A percentile compares a stretch with the other conserved stretches of the same genome.
phyloP scores from a whole-genome alignment of 2,329 filamentous ascomycete genomes.

The Pseudopithomyces maydicus region DNA sequence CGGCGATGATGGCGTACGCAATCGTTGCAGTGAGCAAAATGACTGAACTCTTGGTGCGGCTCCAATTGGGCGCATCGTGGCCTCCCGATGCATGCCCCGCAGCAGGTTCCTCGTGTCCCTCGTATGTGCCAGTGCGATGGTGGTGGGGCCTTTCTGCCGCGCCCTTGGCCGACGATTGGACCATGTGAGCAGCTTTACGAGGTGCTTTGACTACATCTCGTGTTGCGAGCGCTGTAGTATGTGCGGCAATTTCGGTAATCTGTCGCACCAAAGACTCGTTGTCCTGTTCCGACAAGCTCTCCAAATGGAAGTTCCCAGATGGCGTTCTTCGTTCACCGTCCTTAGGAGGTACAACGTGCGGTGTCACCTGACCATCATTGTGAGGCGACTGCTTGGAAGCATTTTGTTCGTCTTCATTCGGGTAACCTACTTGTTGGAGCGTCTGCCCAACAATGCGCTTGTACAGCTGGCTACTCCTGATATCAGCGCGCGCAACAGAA shows the following conservation, averaged over 20 bases:
- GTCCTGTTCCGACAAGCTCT: conserved; percentile 79
- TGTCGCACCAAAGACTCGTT: conserved; percentile 82
- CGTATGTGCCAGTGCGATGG: conserved; percentile 44
- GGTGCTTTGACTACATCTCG: conserved; percentile 69
- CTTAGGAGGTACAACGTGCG: conserved; percentile 43
- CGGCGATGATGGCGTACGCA: conserved; percentile 94
- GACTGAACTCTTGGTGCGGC: conserved; percentile 84
- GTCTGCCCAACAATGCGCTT: conserved; percentile 93
- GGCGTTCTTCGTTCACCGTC: conserved; percentile 43
- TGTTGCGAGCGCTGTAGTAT: conserved; percentile 84
- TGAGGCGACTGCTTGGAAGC: conserved; percentile 37
- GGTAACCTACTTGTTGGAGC: conserved; percentile 78
- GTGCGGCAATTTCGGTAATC: conserved; percentile 91
- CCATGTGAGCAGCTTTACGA: conserved; percentile 56
- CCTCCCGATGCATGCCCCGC: conserved; percentile 60
- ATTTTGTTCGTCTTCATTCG: conserved; percentile 56
- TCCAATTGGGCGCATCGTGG: conserved; percentile 99
- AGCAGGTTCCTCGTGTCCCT: conserved; percentile 53
- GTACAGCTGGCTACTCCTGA: conserved; percentile 87
- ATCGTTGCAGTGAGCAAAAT: conserved; percentile 88
- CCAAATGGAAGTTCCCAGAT: conserved; percentile 54
- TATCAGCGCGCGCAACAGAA: conserved; percentile 57
- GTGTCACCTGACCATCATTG: conserved; percentile 37
- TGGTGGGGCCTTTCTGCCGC: conserved; percentile 46
- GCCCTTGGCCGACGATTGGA: conserved; percentile 38